Conservation (phyloP, 768 basidiomycete genomes). For the Lactarius sp. region DNA sequence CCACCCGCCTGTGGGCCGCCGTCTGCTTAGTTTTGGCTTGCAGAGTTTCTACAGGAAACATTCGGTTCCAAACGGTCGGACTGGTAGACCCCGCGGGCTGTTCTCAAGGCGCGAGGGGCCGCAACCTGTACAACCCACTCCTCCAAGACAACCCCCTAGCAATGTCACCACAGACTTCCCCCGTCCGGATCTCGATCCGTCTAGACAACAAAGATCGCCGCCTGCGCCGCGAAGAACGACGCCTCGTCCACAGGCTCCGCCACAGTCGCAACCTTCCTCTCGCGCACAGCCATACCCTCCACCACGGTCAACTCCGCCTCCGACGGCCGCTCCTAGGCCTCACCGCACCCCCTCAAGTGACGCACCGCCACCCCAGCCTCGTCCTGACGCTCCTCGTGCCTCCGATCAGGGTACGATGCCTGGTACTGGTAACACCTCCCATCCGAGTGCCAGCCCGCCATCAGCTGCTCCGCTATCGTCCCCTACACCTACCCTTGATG, state of each 20-base stretch:
- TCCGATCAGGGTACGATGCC: slow-evolving; percentile 7
- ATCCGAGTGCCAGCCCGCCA: slow-evolving; percentile 1
- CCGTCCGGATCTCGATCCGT: slow-evolving; percentile 29
- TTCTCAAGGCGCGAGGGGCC: slow-evolving; percentile 42
- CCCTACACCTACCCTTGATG: slow-evolving; percentile 56
- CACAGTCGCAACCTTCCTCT: slow-evolving; percentile 27
- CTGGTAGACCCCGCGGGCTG: slow-evolving; percentile 33
- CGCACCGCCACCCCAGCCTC: neutral
- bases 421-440: slow-evolving; percentile 1
- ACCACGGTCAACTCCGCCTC: slow-evolving; percentile 23
- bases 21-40: slow-evolving; percentile 1
- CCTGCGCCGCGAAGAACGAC: slow-evolving; percentile 26
- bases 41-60: slow-evolving; percentile 57
- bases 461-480: slow-evolving; percentile 23
- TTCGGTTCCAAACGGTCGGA: slow-evolving; percentile 49
- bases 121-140: slow-evolving; percentile 24
- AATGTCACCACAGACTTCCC: slow-evolving; percentile 20
- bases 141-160: slow-evolving; percentile 25
- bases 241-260: slow-evolving; percentile 28
- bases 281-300: slow-evolving; percentile 22
- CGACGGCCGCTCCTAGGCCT: slow-evolving; percentile 10
- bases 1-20: neutral
- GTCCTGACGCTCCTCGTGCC: neutral
- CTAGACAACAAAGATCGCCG: slow-evolving; percentile 28
- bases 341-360: slow-evolving; percentile 1